Base-by-base conservation (phyloP, 345 rosid species). In the Conringia planisiliqua region DNA sequence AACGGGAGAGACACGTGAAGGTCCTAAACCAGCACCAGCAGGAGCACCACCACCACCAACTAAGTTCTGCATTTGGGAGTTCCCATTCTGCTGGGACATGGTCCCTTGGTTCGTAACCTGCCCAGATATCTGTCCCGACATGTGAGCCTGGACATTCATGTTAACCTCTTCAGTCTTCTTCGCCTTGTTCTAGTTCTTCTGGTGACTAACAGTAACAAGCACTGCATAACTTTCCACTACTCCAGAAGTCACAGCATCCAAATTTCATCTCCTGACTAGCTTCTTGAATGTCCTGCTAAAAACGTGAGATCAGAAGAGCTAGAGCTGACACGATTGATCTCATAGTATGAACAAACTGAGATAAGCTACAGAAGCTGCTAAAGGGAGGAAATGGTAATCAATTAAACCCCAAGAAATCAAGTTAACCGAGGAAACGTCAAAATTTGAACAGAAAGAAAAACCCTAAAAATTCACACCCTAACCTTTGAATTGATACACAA, bases 101-200 rank as follows among this genome's bases (percentile, higher is more conserved):
- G 85, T 81, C 46, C 86, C 89, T 80, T 90, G 91, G 77, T 78
- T 88, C 26, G 88, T 80, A 55, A 87, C 97, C 82, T 87, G 93
- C 20, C 96, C 91, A 0, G 88, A 78, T 40, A 86, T 75, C 67
- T 82, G 87, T 64, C 89, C 89, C 4, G 96, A 85, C 82, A 85
- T 64, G 80, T 85, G 95, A 12, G 95, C 73, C 76, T 78, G 95
- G 77, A 83, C 88, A 83, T 90, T 87, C 97, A 89, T 89, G 39
- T 70, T 65, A 76, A 76, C 9, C 16, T 70, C 79, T 70, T 79
- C 22, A 78, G 66, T 69, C 73, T 57, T 61, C 74, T 43, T 40
- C 84, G 66, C 72, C 78, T 82, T 63, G 47, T 51, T 36, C 83
- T 64, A 42, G 12, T 71, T 77, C 80, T 76, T 73, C 52, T 66